Percentiles rank a stretch among this genome's conserved stretches.
Conservation (phyloP, 1,284 basidiomycete species). For the Pyrrhoderma noxium region DNA sequence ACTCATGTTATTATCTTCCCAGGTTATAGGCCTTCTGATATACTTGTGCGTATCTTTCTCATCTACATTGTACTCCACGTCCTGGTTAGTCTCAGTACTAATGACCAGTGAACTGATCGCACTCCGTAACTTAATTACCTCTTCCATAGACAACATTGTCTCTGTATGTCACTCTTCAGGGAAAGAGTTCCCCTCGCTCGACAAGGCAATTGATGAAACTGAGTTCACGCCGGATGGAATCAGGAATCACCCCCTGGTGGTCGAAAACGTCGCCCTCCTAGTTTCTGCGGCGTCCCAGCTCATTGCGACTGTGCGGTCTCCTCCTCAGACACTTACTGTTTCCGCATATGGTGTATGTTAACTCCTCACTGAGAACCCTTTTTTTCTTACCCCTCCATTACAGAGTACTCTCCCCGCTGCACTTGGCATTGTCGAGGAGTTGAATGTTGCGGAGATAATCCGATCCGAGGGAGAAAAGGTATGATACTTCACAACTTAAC, state of each 20-base stretch:
- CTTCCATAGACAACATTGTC: constrained; percentile 10
- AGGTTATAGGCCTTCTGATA: too few species aligned
- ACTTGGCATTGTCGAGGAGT: constrained; percentile 6
- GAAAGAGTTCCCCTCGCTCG: constrained; percentile 12
- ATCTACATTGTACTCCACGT: too few species aligned
- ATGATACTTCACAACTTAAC: background rate
- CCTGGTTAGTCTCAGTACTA: background rate
- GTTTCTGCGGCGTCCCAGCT: constrained; percentile 14
- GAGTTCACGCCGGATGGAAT: constrained; percentile 12
- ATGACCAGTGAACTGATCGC: constrained; percentile 15
- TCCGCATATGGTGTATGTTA: constrained; percentile 11
- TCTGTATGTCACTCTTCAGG: constrained; percentile 1
- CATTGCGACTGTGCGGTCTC: constrained; percentile 8
- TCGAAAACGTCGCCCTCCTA: constrained; percentile 27
- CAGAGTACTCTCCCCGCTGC: constrained; percentile 9
- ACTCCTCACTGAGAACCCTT: background rate
- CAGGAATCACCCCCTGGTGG: constrained; percentile 23
- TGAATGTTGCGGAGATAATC: constrained; percentile 14
- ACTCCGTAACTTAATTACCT: constrained; percentile 12
- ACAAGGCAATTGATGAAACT: constrained; percentile 10
- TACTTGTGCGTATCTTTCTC: too few species aligned
- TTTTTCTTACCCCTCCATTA: background rate
- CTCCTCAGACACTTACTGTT: constrained; percentile 3
- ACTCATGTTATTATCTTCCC: too few species aligned
- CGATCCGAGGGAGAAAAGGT: constrained; percentile 15